Base-by-base conservation (phyloP, 2,329 filamentous ascomycete species). In the Blastomyces parvus region DNA sequence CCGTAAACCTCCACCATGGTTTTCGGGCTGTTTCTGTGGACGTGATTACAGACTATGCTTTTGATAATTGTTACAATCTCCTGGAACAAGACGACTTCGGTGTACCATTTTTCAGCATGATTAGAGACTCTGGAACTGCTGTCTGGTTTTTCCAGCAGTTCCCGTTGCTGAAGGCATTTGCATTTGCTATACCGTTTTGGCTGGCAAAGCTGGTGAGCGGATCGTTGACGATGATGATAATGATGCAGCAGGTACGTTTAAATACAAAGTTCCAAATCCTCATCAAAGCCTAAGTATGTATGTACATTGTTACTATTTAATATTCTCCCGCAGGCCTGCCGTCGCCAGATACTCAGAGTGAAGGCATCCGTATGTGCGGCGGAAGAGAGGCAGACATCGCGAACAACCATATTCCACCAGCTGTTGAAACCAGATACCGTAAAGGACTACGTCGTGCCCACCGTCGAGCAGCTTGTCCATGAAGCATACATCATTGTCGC, bases 11-110 rank as follows among this genome's bases (percentile, higher is more conserved):
- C 11, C 69, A 69, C 40, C 57, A 68, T 17, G 69, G 62, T 17
- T 71, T 72, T 60, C 69, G 67, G 14, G 69, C 68, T 9, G 63
- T 73, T 14, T 68, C 70, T 1, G 67, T 70, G 30, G 72, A 73
- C 52, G 69, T 73, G 13, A 68, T 73, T 36, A 71, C 69, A 42
- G 65, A 74, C 40, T 73, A 74, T 64, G 67, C 68, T 0, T 71
- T 71, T 61, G 64, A 68, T 57, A 62, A 67, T 22, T 66, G 61
- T 11, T 71, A n/a, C n/a, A 57, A 63, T 2, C 67, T 67, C 36
- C 61, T 71, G 25, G 64, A 66, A n/a, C 33, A 64, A 30, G 61
- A 63, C 2, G 64, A 68, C 52, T n/a, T n/a, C n/a, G n/a, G n/a
- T n/a, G n/a, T n/a, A n/a, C n/a, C n/a, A n/a, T n/a, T n/a, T n/a